These are phyloP conservation scores for Arthrobotrys megalospora DNA, from an alignment of 2,329 filamentous ascomycete genomes.

Conservation along the genomic window DNA sequence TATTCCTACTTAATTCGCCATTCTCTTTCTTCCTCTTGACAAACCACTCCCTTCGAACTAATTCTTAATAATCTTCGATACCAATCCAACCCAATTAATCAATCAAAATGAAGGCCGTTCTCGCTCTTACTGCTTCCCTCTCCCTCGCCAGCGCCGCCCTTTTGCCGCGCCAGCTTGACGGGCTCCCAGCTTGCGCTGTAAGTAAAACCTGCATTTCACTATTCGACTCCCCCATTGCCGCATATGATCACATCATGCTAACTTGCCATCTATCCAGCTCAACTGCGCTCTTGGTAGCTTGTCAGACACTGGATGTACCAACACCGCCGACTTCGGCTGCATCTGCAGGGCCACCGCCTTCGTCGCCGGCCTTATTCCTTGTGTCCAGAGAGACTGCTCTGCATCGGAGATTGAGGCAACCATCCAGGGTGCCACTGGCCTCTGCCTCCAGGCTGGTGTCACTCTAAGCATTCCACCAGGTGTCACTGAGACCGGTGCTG, in stretches of 20 bases:
- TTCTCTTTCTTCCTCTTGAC: conserved; percentile 24
- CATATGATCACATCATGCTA: not conserved
- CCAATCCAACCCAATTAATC: conserved; percentile 24
- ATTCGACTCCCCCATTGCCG: not conserved
- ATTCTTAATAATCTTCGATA: conserved; percentile 49
- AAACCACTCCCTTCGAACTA: conserved; percentile 47
- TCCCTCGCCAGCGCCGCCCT: conserved; percentile 69
- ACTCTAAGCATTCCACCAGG: conserved; percentile 56
- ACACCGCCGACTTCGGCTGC: conserved; percentile 69
- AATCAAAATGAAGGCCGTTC: conserved; percentile 70
- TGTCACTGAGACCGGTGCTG: conserved; percentile 43
- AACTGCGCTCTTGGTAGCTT: conserved; percentile 69
- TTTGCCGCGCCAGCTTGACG: conserved; percentile 64
- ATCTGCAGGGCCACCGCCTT: conserved; percentile 71
- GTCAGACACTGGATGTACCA: conserved; percentile 67
- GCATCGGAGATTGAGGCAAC: conserved; percentile 67
- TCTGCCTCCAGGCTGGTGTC: conserved; percentile 63
- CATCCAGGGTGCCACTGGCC: conserved; percentile 29
- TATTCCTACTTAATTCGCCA: conserved; percentile 25
- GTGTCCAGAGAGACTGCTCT: conserved; percentile 69
- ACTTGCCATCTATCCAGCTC: conserved; percentile 19
- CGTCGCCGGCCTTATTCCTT: conserved; percentile 71
- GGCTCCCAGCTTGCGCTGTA: conserved; percentile 74
- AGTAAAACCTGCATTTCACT: conserved; percentile 64
- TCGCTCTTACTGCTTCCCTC: conserved; percentile 72